Evolutionary conservation across 805 yeast species (phyloP), one percentile per base, ranked within the genome.

Genomic region (Torulaspora microellipsoides): DNA sequence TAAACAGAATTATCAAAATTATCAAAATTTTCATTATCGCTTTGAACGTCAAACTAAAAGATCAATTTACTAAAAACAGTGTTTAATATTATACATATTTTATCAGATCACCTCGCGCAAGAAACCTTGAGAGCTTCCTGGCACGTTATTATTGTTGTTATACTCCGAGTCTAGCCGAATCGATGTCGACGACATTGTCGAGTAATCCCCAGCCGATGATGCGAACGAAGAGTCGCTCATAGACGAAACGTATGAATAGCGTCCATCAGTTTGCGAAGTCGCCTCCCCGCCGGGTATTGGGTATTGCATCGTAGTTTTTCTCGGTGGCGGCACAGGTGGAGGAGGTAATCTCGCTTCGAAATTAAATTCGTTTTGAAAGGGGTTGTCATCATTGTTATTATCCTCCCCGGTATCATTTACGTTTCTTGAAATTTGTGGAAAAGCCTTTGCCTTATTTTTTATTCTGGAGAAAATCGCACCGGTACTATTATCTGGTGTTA

Each of bases 331-430:
- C 3, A 49, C 39, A 9, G 52, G 49, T 4, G 62, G 60, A 20
- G 48, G 41, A 4, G 45, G 48, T 11, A 36, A 27, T 35, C 58
- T 51, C n/a, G 47, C 45, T 15, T 45, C 48, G 37, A 55, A 56
- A 31, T 59, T 48, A 36, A 54, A 58, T 36, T 60, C 63, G 25
- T 55, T 52, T 35, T 46, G 56, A 31, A 58, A 61, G 5, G 64
- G 63, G 40, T 60, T 46, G 3, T 27, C 36, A 4, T 38, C 36
- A 8, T n/a, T 13, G 29, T 27, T 32, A 5, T 30, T 13, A 20
- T 12, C 23, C 11, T 36, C 38, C 14, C 28, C 32, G 8, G 31
- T 10, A 17, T 17, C 15, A 10, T 13, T 23, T 10, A 7, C 27
- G 30, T 32, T 38, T 6, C 28, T 36, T 13, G 35, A 27, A 14